These are phyloP conservation scores for Serendipita sp. DNA, from an alignment of 768 basidiomycete genomes.

Conservation along the genomic window DNA sequence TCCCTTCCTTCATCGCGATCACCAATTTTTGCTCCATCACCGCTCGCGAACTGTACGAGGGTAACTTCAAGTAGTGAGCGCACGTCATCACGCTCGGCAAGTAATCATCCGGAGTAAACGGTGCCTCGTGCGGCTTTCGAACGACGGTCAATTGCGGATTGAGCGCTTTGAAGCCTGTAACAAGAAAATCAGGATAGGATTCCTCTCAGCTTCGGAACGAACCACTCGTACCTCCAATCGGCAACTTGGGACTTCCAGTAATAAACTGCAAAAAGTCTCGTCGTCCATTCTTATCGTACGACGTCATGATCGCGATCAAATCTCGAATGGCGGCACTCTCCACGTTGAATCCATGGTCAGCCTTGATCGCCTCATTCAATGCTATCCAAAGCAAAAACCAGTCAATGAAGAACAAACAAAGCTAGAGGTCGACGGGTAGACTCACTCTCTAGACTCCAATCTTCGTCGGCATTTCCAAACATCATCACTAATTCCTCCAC, in stretches of 20 bases:
- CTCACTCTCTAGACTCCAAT: constrained; percentile 88
- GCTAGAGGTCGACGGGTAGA: too few relatives aligned
- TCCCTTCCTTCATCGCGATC: constrained; percentile 82
- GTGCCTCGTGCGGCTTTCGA: constrained; percentile 87
- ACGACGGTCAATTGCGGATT: constrained; percentile 93
- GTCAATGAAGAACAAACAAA: background rate
- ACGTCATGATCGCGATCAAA: constrained; percentile 73
- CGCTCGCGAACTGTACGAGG: constrained; percentile 80
- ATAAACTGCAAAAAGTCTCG: constrained; percentile 92
- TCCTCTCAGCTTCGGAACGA: background rate
- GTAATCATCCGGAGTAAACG: constrained; percentile 83
- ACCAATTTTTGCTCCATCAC: constrained; percentile 73
- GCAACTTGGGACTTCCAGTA: constrained; percentile 91
- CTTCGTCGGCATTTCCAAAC: constrained; percentile 94
- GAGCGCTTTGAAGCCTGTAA: constrained; percentile 78
- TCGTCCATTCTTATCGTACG: constrained; percentile 55
- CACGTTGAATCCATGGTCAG: constrained; percentile 94
- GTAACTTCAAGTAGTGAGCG: constrained; percentile 90
- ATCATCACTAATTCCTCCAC: constrained; percentile 90
- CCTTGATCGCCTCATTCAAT: constrained; percentile 78
- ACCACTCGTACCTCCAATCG: constrained; percentile 68
- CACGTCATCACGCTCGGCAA: constrained; percentile 98
- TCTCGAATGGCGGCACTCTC: constrained; percentile 85
- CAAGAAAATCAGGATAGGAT: constrained; percentile 11
- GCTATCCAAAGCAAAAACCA: constrained; percentile 33